Conservation (phyloP, 2,329 filamentous ascomycete genomes). For the Ceratocystis cubensis region DNA sequence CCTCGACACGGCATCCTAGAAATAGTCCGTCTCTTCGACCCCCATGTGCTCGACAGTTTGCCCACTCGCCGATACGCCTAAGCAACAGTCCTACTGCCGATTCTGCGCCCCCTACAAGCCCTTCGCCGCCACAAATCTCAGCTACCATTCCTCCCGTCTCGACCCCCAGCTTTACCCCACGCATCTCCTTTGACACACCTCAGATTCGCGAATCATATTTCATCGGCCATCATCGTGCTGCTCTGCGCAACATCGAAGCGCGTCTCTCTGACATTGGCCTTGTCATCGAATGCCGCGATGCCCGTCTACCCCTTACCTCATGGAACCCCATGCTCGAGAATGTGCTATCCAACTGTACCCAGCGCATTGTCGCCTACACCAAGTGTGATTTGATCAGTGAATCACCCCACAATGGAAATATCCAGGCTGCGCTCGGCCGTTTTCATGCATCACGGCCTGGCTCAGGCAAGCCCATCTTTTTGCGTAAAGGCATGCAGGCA, state of each 20-base stretch:
- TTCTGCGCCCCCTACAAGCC: not conserved
- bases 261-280: conserved; percentile 71
- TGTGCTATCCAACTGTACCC: conserved; percentile 51
- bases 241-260: conserved; percentile 68
- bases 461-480: conserved; percentile 29
- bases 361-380: conserved; percentile 79
- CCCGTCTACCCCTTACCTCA: conserved; percentile 76
- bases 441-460: conserved; percentile 24
- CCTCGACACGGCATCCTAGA: not conserved
- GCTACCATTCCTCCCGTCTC: conserved; percentile 21
- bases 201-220: conserved; percentile 84
- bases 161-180: conserved; percentile 51
- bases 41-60: not conserved
- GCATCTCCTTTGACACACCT: conserved; percentile 55
- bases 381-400: conserved; percentile 60
- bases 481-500: conserved; percentile 28
- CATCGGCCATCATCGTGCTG: conserved; percentile 80
- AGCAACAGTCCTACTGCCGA: not conserved
- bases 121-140: not conserved
- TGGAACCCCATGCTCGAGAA: conserved; percentile 83
- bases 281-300: conserved; percentile 89
- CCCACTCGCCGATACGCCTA: not conserved
- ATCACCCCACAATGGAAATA: conserved; percentile 22
- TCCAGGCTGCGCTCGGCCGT: conserved; percentile 27
- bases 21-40: not conserved